Evolutionary conservation across 2,329 filamentous ascomycete species (phyloP), one percentile per base, ranked within the genome.

Genomic region (Verticillium alfalfae): DNA sequence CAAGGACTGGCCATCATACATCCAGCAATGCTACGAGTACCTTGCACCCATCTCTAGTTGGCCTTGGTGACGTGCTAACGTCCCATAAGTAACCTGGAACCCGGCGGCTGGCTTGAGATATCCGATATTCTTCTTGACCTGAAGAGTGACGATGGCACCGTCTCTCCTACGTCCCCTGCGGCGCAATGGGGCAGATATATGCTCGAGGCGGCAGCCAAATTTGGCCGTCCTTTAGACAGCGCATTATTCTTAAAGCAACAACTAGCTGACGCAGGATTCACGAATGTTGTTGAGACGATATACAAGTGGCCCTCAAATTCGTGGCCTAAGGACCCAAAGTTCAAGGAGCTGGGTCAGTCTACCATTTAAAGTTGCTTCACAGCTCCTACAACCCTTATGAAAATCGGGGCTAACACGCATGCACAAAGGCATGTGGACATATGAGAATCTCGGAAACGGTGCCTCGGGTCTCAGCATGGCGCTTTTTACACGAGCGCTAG

Each of bases 181-280:
- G 68, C 73, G n/a, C 72, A 74, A 60, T 76, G 73, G 73, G 69
- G 68, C 0, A 41, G 60, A 13, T 54, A 68, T 2, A 71, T 77
- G 60, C 63, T 75, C 0, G 66, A 77, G 54, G 69, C 72, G 1
- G 70, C 72, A 0, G 62, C 60, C 2, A 67, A 69, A 5, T 64
- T 75, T 16, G 69, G 70, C 1, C 69, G 75, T 1, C 66, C 71
- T 1, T 65, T 70, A 0, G 65, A 71, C 45, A 74, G 71, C 49
- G 70, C 67, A 2, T 65, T 66, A 0, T 49, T 61, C 0, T 75
- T 75, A 41, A 71, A 70, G 58, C 69, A 74, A 52, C 75, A 78
- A 60, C 75, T 86, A 66, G 70, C 73, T 3, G 79, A 81, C 13
- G 82, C 79, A 0, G 85, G 85, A 0, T 87, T 87, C 64, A 72